phyloP scores from a whole-genome alignment of 306 rosid species.

The Neltuma alba region DNA sequence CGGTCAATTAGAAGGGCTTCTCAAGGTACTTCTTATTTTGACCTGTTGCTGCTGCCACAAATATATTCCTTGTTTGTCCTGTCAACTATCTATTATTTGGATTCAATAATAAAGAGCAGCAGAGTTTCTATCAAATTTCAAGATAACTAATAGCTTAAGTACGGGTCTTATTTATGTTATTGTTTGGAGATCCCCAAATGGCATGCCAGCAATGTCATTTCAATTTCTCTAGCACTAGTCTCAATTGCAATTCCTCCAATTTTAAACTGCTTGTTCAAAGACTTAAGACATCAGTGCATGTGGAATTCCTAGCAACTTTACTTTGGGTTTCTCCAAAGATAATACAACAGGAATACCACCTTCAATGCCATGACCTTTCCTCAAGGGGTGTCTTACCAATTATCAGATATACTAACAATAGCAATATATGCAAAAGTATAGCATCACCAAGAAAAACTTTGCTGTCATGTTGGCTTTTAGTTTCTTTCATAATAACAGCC shows the following conservation, averaged over 20 bases:
- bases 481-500: background rate
- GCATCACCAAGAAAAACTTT: background rate
- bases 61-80: background rate
- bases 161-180: background rate
- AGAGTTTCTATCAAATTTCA: background rate
- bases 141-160: background rate
- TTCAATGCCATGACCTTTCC: constrained; percentile 83
- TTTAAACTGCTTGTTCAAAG: background rate
- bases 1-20: constrained; percentile 62
- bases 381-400: constrained; percentile 81
- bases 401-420: constrained; percentile 29
- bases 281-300: background rate
- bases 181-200: background rate
- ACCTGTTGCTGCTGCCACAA: background rate
- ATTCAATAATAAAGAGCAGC: background rate
- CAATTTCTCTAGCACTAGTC: background rate
- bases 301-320: constrained; percentile 44
- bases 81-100: background rate
- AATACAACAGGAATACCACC: constrained; percentile 90
- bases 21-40: constrained; percentile 43
- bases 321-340: constrained; percentile 90
- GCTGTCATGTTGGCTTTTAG: background rate
- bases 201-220: background rate
- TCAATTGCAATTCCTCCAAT: background rate
- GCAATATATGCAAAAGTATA: constrained; percentile 8